phyloP scores from a whole-genome alignment of 1,284 basidiomycete genomes.

The Golubevia sp. region DNA sequence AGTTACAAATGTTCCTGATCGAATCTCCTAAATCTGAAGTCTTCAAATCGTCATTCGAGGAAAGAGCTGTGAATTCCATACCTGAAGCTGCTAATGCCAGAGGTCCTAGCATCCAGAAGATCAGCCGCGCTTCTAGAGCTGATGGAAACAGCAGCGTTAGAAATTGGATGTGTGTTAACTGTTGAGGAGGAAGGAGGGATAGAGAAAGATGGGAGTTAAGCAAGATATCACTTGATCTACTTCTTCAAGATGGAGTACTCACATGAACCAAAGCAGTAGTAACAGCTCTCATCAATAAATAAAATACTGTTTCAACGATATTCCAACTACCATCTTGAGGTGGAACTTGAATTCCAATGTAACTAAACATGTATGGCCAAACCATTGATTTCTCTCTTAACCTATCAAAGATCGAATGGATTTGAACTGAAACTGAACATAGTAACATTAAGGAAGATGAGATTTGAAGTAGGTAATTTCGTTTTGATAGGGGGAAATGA shows the following conservation, averaged over 20 bases:
- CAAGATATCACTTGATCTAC: neutral
- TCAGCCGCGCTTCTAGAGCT: slow-evolving; percentile 59
- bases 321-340: slow-evolving; percentile 44
- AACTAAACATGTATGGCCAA: slow-evolving; percentile 55
- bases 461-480: slow-evolving; percentile 51
- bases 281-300: slow-evolving; percentile 42
- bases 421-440: slow-evolving; percentile 33
- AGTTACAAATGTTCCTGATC: slow-evolving; percentile 91
- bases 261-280: slow-evolving; percentile 40
- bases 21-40: slow-evolving; percentile 73
- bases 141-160: slow-evolving; percentile 54
- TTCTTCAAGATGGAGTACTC: slow-evolving; percentile 1
- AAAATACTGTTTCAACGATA: slow-evolving; percentile 42
- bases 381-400: slow-evolving; percentile 21
- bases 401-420: slow-evolving; percentile 25
- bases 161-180: slow-evolving; percentile 58
- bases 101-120: slow-evolving; percentile 68
- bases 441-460: slow-evolving; percentile 42
- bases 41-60: slow-evolving; percentile 60
- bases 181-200: neutral
- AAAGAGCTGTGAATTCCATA: slow-evolving; percentile 81
- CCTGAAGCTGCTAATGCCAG: slow-evolving; percentile 81
- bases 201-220: neutral
- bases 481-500: slow-evolving; percentile 49
- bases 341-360: slow-evolving; percentile 45